Evolutionary conservation across 1,139 yeast genomes (phyloP).

Genomic region (Saccharomyces pastorianus): DNA sequence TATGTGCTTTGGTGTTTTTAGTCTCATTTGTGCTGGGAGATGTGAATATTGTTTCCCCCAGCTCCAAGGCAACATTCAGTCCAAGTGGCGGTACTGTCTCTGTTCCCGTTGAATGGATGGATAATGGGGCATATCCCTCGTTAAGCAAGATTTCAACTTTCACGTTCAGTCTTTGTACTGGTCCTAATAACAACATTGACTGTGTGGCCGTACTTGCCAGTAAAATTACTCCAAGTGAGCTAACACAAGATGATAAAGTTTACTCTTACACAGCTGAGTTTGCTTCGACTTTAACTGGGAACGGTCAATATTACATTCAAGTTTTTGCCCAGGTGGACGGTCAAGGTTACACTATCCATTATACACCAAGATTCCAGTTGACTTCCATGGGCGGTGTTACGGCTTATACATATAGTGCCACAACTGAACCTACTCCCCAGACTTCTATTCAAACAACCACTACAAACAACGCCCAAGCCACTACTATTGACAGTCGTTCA

Average conservation of each 20-base stretch:
- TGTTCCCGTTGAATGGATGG: conserved; percentile 55
- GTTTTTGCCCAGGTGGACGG: conserved; percentile 38
- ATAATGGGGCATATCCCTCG: conserved; percentile 43
- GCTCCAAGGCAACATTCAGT: conserved; percentile 40
- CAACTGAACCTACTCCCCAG: conserved; percentile 30
- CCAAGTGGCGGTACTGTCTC: conserved; percentile 43
- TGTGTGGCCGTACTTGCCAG: conserved; percentile 35
- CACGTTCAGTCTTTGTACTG: conserved; percentile 60
- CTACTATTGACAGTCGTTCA: conserved; percentile 31
- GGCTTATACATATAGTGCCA: neutral
- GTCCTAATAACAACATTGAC: conserved; percentile 44
- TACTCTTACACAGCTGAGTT: conserved; percentile 38
- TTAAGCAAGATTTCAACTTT: conserved; percentile 40
- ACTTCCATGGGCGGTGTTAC: conserved; percentile 62
- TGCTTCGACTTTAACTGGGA: conserved; percentile 40
- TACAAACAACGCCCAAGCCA: conserved; percentile 14
- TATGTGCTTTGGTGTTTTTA: conserved; percentile 1
- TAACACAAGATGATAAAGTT: conserved; percentile 18
- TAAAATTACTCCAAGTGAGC: conserved; percentile 23
- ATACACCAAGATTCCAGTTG: conserved; percentile 58
- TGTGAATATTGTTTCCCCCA: conserved; percentile 49
- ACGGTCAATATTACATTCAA: conserved; percentile 68
- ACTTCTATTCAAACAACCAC: conserved; percentile 36
- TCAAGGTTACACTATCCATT: conserved; percentile 54
- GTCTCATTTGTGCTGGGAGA: conserved; percentile 33